A percentile compares a stretch with the other conserved stretches of the same genome.
Evolutionary conservation across 1,284 basidiomycete genomes (phyloP).

Genomic region (Tranzscheliella williamsii): DNA sequence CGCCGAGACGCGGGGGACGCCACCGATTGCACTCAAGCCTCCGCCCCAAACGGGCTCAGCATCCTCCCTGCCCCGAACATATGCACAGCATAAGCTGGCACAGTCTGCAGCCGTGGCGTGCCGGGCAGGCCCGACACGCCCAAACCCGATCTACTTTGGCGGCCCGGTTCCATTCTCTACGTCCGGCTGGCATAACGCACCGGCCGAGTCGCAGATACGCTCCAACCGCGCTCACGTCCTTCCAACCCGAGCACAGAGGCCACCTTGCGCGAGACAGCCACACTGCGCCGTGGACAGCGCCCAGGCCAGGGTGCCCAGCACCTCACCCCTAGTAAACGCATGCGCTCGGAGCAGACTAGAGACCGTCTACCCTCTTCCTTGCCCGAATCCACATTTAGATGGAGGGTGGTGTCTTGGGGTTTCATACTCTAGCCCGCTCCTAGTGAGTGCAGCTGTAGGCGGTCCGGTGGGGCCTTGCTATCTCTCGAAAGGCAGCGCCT

Average conservation of each 20-base stretch:
- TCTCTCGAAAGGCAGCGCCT: neutral
- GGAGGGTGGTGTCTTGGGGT: slow-evolving; percentile 43
- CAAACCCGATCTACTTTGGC: slow-evolving; percentile 38
- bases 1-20: slow-evolving; percentile 25
- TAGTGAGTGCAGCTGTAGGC: neutral
- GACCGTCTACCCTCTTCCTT: slow-evolving; percentile 39
- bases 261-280: neutral
- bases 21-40: slow-evolving; percentile 60
- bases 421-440: slow-evolving; percentile 7
- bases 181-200: no score
- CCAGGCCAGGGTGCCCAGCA: neutral
- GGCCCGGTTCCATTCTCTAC: slow-evolving; percentile 46
- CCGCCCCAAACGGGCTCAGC: slow-evolving; percentile 24
- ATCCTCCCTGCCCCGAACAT: slow-evolving; percentile 46
- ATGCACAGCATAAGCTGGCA: slow-evolving; percentile 26
- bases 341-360: slow-evolving; percentile 9
- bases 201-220: no score
- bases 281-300: neutral
- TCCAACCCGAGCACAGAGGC: neutral
- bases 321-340: neutral
- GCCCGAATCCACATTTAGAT: slow-evolving; percentile 22
- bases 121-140: neutral
- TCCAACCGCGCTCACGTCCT: neutral
- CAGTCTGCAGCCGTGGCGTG: slow-evolving; percentile 17
- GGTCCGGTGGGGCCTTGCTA: slow-evolving; percentile 13